phyloP scores from a whole-genome alignment of 2,329 filamentous ascomycete species.

The Trichoderma koningiopsis region DNA sequence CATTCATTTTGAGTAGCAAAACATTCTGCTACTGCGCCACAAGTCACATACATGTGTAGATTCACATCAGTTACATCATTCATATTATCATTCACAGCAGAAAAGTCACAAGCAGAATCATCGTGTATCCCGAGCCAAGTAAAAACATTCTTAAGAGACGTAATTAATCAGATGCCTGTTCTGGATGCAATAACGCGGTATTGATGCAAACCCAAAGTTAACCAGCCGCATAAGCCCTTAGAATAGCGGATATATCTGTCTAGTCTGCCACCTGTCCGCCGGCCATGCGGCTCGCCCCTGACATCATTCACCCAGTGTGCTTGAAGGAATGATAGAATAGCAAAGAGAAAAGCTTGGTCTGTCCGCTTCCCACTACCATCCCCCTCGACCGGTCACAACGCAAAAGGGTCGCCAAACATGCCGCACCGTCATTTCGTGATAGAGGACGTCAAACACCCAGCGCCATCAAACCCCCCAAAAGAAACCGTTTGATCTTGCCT shows the following conservation, averaged over 20 bases:
- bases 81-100: not conserved
- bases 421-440: conserved; percentile 19
- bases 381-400: conserved; percentile 29
- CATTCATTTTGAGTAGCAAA: not conserved
- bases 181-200: conserved; percentile 35
- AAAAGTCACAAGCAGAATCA: not conserved
- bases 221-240: conserved; percentile 43
- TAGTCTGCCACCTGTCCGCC: conserved; percentile 39
- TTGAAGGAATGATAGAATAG: conserved; percentile 14
- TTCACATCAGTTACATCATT: not conserved
- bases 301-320: conserved; percentile 32
- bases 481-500: conserved; percentile 35
- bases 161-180: conserved; percentile 29
- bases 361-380: conserved; percentile 5
- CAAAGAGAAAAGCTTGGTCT: not conserved
- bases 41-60: not conserved
- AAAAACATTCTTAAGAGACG: conserved; percentile 14
- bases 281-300: conserved; percentile 33
- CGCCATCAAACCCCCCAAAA: conserved; percentile 28
- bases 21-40: not conserved
- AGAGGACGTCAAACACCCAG: conserved; percentile 34
- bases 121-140: not conserved
- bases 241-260: conserved; percentile 43
- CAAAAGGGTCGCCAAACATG: conserved; percentile 28
- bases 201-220: conserved; percentile 45